Evolutionary conservation across 2,329 filamentous ascomycete genomes (phyloP).

Genomic region (Gremmenia infestans): DNA sequence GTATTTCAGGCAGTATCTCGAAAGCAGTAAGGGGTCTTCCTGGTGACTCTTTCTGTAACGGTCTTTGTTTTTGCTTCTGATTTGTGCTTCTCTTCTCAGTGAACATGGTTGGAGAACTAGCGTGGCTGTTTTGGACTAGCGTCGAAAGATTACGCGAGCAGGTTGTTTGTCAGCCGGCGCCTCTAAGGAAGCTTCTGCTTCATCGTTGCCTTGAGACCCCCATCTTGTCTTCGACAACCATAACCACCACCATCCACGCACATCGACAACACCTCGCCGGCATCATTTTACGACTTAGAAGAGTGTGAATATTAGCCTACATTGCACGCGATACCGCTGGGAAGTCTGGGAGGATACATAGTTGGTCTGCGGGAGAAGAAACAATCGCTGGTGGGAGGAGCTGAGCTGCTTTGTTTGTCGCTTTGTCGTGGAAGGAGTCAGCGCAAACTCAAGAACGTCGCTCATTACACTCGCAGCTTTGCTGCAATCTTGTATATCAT

Average conservation of each 20-base stretch:
- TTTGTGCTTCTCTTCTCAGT: too few relatives aligned
- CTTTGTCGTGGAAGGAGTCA: slow-evolving; percentile 24
- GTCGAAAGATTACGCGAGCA: too few relatives aligned
- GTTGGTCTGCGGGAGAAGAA: slow-evolving; percentile 9
- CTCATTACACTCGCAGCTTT: slow-evolving; percentile 22
- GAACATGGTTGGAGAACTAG: too few relatives aligned
- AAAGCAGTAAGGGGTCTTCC: too few relatives aligned
- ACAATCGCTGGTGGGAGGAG: slow-evolving; percentile 13
- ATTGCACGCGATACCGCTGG: slow-evolving; percentile 1
- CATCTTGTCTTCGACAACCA: slow-evolving; percentile 1
- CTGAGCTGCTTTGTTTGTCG: slow-evolving; percentile 18
- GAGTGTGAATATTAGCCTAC: neutral
- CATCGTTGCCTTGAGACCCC: neutral
- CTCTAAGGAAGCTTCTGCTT: neutral
- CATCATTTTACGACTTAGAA: slow-evolving; percentile 5
- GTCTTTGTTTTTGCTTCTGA: too few relatives aligned
- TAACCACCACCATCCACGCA: neutral
- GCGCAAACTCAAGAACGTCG: slow-evolving; percentile 20
- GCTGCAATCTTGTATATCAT: slow-evolving; percentile 34
- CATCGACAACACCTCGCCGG: neutral
- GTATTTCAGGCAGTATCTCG: too few relatives aligned
- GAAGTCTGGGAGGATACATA: slow-evolving; percentile 12
- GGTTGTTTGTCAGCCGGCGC: neutral
- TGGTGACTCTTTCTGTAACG: too few relatives aligned
- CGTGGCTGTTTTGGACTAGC: too few relatives aligned